phyloP scores from a whole-genome alignment of 2,329 filamentous ascomycete species.

The Pseudogymnoascus sp. region DNA sequence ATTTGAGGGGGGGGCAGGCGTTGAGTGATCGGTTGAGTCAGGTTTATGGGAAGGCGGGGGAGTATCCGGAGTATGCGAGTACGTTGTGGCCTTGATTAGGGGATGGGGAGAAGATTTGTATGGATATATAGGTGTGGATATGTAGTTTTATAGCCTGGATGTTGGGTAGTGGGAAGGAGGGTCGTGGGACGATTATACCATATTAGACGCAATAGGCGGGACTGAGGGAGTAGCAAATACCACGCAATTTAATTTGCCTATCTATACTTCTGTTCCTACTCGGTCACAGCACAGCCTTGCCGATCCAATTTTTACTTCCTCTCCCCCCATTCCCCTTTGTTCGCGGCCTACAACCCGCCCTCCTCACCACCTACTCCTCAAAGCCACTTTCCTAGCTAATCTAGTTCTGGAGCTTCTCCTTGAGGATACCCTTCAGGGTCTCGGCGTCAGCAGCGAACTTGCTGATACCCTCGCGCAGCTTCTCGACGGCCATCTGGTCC shows the following conservation, averaged over 20 bases:
- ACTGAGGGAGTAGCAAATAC: background rate
- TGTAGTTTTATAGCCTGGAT: background rate
- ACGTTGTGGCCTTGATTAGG: slow-evolving; percentile 20
- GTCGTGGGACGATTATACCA: background rate
- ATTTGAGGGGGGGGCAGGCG: slow-evolving; percentile 18
- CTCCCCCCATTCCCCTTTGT: background rate
- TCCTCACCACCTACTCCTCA: background rate
- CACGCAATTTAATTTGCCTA: background rate
- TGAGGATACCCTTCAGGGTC: slow-evolving; percentile 86
- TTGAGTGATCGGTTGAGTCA: slow-evolving; percentile 22
- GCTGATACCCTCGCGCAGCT: slow-evolving; percentile 98
- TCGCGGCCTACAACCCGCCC: background rate
- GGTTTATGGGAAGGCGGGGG: slow-evolving; percentile 18
- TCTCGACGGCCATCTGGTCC: slow-evolving; percentile 98
- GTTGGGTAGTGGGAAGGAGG: background rate
- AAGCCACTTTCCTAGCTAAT: background rate
- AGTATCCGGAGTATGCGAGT: slow-evolving; percentile 19
- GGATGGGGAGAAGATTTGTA: background rate
- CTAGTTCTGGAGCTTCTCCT: slow-evolving; percentile 53
- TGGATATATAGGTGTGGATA: background rate
- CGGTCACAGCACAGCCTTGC: background rate
- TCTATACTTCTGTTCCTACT: background rate
- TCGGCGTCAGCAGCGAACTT: slow-evolving; percentile 96
- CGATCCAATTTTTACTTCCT: background rate
- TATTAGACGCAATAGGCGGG: background rate